These are phyloP conservation scores for Mariannaea sp. DNA, from an alignment of 2,329 filamentous ascomycete genomes.

Conservation along the genomic window DNA sequence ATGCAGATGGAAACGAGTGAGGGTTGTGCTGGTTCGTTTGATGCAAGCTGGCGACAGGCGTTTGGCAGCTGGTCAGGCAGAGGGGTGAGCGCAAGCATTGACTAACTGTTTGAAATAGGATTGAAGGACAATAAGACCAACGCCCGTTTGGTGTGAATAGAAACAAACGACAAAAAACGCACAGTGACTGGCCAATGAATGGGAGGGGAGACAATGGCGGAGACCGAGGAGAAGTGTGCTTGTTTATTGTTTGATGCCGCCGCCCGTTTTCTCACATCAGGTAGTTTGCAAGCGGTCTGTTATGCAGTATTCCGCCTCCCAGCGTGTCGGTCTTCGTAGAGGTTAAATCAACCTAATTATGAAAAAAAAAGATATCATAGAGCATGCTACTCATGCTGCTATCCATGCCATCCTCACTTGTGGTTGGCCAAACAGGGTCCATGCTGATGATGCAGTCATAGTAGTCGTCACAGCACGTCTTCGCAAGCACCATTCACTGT, in stretches of 20 bases:
- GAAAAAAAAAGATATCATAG: neutral
- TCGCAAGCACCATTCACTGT: neutral
- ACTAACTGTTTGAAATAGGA: neutral
- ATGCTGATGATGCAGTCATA: slow-evolving; percentile 1
- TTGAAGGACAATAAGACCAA: neutral
- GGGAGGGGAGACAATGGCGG: slow-evolving; percentile 2
- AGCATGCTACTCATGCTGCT: slow-evolving; percentile 1
- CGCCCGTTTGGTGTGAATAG: neutral
- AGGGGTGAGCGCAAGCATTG: neutral
- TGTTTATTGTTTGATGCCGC: slow-evolving; percentile 1
- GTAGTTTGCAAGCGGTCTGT: neutral
- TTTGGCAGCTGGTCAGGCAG: neutral
- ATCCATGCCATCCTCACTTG: neutral
- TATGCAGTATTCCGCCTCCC: neutral
- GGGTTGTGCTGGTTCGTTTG: neutral
- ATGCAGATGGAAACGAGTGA: neutral
- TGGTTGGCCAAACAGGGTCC: neutral
- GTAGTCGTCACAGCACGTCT: neutral
- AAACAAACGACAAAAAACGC: neutral
- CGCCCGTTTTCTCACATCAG: slow-evolving; percentile 1
- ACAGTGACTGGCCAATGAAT: neutral
- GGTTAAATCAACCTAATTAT: neutral
- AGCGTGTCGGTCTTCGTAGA: neutral
- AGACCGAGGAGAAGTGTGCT: slow-evolving; percentile 1
- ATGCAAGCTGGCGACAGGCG: neutral